Conservation (phyloP, 75 land plant species). For the Selaginella moellendorffii region DNA sequence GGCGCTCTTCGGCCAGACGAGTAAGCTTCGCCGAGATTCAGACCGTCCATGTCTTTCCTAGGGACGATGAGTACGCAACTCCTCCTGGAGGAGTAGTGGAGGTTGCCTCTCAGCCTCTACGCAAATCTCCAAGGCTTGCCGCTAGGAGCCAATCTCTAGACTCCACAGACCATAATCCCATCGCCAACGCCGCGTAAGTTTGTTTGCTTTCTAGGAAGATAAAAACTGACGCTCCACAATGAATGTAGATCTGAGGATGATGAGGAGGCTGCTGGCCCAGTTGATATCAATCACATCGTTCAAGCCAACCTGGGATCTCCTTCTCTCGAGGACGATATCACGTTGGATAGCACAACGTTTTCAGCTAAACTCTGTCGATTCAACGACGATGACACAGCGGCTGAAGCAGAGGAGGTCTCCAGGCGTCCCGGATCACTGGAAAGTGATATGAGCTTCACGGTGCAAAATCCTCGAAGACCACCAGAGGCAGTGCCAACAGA, state of each 20-base stretch:
- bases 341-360: not conserved
- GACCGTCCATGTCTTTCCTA: slow-evolving; percentile 16
- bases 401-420: not conserved
- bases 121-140: slow-evolving; percentile 14
- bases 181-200: not conserved
- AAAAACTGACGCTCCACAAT: not conserved
- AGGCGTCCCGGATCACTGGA: not conserved
- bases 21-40: slow-evolving; percentile 19
- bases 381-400: not conserved
- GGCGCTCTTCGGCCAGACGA: slow-evolving; percentile 16
- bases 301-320: not conserved
- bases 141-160: not conserved
- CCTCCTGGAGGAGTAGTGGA: slow-evolving; percentile 15
- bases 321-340: not conserved
- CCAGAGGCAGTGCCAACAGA: not conserved
- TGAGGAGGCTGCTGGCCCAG: not conserved
- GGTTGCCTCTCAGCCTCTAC: slow-evolving; percentile 6
- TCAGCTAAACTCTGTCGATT: not conserved
- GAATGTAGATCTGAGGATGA: not conserved
- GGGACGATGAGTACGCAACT: slow-evolving; percentile 23
- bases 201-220: too few species aligned
- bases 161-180: not conserved
- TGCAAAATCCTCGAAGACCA: not conserved
- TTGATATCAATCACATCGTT: not conserved
- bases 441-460: not conserved